phyloP scores from a whole-genome alignment of 257 asterid species.

The Nicotiana obtusifolia region DNA sequence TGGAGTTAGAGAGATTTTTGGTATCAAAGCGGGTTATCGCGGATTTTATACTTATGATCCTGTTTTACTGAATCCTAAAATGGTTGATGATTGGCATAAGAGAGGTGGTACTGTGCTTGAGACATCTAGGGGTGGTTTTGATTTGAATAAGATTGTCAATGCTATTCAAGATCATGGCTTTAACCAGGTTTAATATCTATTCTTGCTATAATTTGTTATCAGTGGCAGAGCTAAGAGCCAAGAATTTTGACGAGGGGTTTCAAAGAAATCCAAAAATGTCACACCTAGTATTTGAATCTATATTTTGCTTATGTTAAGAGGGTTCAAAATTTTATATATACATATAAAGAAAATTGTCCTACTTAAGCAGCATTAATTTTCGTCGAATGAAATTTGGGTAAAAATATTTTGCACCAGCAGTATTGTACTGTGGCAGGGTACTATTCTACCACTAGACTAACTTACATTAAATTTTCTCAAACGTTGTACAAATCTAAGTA shows the following conservation, averaged over 20 bases:
- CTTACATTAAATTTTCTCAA: too few relatives aligned
- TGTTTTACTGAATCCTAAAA: slow-evolving; percentile 39
- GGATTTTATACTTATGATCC: slow-evolving; percentile 56
- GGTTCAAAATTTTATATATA: too few relatives aligned
- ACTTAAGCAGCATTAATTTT: too few relatives aligned
- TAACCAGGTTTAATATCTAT: slow-evolving; percentile 43
- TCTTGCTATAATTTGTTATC: not conserved
- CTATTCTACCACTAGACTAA: slow-evolving; percentile 97
- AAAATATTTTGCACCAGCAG: slow-evolving; percentile 51
- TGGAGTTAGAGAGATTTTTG: slow-evolving; percentile 56
- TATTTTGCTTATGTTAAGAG: too few relatives aligned
- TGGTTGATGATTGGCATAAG: slow-evolving; percentile 65
- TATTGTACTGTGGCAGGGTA: slow-evolving; percentile 94
- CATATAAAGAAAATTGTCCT: too few relatives aligned
- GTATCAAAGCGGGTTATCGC: slow-evolving; percentile 58
- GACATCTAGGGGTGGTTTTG: slow-evolving; percentile 80
- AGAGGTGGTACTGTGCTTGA: slow-evolving; percentile 64
- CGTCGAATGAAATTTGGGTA: too few relatives aligned
- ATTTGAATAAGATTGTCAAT: slow-evolving; percentile 47
- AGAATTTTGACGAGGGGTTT: too few relatives aligned
- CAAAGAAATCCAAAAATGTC: too few relatives aligned
- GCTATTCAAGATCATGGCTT: slow-evolving; percentile 54
- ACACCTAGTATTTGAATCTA: too few relatives aligned
- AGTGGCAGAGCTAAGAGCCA: too few relatives aligned
- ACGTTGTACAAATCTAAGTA: too few relatives aligned